phyloP scores from a whole-genome alignment of 805 yeast genomes.

The Naumovozyma castellii region DNA sequence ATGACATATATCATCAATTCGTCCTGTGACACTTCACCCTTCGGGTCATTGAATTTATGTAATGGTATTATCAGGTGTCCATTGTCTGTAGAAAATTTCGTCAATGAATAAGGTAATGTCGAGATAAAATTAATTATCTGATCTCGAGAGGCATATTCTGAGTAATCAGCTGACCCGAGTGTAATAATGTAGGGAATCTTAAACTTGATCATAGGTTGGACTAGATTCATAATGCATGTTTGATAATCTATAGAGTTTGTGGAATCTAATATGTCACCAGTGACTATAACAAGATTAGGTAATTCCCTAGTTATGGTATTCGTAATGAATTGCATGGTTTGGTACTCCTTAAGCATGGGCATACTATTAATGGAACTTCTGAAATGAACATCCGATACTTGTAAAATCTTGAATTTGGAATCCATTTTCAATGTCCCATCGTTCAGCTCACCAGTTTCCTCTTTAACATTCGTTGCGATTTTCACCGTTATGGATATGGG shows the following conservation, averaged over 20 bases:
- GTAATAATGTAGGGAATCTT: slow-evolving; percentile 52
- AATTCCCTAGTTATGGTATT: slow-evolving; percentile 42
- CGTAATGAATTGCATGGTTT: slow-evolving; percentile 43
- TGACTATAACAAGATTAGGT: slow-evolving; percentile 54
- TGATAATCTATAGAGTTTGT: slow-evolving; percentile 49
- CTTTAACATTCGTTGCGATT: neutral
- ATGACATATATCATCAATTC: slow-evolving; percentile 7
- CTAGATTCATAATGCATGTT: slow-evolving; percentile 50
- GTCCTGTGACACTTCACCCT: slow-evolving; percentile 1
- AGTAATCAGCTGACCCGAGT: slow-evolving; percentile 55
- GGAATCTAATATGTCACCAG: slow-evolving; percentile 61
- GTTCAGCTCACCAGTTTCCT: neutral
- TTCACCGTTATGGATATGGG: slow-evolving; percentile 11
- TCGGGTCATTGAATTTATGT: no score
- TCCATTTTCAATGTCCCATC: slow-evolving; percentile 21
- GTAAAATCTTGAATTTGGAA: slow-evolving; percentile 49
- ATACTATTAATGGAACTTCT: slow-evolving; percentile 46
- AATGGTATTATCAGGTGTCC: slow-evolving; percentile 4
- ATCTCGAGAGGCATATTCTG: slow-evolving; percentile 36
- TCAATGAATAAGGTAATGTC: slow-evolving; percentile 43
- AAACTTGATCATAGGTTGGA: slow-evolving; percentile 43
- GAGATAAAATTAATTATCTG: slow-evolving; percentile 38
- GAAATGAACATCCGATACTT: slow-evolving; percentile 59
- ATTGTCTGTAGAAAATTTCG: slow-evolving; percentile 24
- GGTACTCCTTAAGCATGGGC: slow-evolving; percentile 26